These are phyloP conservation scores for Paradendryphiella salina DNA, from an alignment of 2,329 filamentous ascomycete genomes.

Conservation along the genomic window DNA sequence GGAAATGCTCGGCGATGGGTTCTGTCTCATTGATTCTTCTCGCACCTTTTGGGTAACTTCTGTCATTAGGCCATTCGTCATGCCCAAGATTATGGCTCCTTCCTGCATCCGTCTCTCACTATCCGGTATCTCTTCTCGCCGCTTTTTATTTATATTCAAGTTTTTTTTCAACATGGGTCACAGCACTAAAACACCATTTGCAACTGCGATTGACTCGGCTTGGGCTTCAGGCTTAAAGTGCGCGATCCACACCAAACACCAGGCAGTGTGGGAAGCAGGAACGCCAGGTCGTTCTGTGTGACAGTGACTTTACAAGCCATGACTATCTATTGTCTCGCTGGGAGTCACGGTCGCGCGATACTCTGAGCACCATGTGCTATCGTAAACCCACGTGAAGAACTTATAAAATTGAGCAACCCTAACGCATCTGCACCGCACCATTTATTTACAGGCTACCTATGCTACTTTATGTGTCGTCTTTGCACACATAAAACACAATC, in stretches of 20 bases:
- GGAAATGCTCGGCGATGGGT: not conserved
- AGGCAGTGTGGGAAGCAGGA: not conserved
- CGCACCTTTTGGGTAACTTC: not conserved
- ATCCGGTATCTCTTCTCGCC: not conserved
- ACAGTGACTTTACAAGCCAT: constrained; percentile 14
- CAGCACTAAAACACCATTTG: not conserved
- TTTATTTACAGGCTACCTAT: not conserved
- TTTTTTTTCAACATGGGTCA: not conserved
- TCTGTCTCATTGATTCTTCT: not conserved
- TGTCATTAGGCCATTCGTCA: not conserved
- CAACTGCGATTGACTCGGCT: not conserved
- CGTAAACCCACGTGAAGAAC: not conserved
- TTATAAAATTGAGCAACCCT: not conserved
- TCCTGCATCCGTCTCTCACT: not conserved
- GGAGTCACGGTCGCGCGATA: not conserved
- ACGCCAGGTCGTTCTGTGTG: constrained; percentile 5
- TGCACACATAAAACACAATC: no score
- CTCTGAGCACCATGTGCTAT: constrained; percentile 10
- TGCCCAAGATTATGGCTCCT: not conserved
- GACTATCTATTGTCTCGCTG: constrained; percentile 8
- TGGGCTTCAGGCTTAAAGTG: not conserved
- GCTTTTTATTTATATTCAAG: not conserved
- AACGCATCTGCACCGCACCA: not conserved
- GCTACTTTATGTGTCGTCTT: no score
- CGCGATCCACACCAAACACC: not conserved